Percentiles rank a stretch among this genome's conserved stretches.
Evolutionary conservation across 441 rosid species (phyloP).

Genomic region (Biscutella laevigata): DNA sequence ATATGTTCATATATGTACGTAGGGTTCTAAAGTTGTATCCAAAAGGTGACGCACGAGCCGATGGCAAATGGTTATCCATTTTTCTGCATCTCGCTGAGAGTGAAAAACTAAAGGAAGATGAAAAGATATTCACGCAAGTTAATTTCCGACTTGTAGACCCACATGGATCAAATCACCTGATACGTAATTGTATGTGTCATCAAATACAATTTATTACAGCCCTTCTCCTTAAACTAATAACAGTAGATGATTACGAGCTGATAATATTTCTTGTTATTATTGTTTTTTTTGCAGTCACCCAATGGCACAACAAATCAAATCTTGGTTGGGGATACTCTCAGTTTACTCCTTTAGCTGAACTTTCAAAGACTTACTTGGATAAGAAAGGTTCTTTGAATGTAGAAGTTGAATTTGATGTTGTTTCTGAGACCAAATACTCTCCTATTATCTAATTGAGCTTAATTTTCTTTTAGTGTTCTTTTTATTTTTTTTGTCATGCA

Average conservation of each 20-base stretch:
- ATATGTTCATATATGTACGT: neutral
- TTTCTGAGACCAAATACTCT: neutral
- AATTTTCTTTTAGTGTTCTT: too few relatives aligned
- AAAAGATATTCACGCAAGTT: neutral
- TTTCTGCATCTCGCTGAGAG: neutral
- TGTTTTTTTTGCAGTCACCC: neutral
- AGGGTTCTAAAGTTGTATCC: neutral
- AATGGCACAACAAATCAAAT: neutral
- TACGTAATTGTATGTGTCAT: neutral
- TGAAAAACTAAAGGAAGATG: neutral
- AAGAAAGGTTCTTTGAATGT: neutral
- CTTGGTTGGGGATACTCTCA: neutral
- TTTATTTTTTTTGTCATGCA: too few relatives aligned
- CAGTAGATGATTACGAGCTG: too few relatives aligned
- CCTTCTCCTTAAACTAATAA: too few relatives aligned
- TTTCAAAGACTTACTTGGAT: neutral
- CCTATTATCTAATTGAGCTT: too few relatives aligned
- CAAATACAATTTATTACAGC: too few relatives aligned
- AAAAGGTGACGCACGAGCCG: neutral
- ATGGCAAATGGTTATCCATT: neutral
- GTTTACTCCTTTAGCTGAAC: neutral
- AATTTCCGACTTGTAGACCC: neutral
- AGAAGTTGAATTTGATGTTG: neutral
- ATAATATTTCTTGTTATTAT: too few relatives aligned
- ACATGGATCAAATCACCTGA: neutral